Evolutionary conservation across 1,284 basidiomycete species (phyloP).

Genomic region (Heterobasidion annosum): DNA sequence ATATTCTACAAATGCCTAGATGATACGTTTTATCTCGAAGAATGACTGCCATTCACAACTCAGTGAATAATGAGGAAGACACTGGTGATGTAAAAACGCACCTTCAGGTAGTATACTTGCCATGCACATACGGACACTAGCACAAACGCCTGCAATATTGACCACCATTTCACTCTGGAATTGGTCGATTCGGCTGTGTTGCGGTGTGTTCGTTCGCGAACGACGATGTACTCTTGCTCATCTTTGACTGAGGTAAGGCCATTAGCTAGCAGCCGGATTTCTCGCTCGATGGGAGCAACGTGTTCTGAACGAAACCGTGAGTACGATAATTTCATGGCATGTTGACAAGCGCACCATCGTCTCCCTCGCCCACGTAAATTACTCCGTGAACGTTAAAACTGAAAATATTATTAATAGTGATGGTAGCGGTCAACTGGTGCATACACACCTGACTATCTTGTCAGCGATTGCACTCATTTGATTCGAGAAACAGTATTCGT

Average conservation of each 20-base stretch:
- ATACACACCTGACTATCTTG: constrained; percentile 82
- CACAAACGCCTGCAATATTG: constrained; percentile 82
- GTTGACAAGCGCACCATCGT: constrained; percentile 13
- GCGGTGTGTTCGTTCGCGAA: constrained; percentile 88
- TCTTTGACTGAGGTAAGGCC: constrained; percentile 91
- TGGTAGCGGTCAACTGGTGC: background rate
- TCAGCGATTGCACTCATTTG: constrained; percentile 93
- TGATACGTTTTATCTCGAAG: constrained; percentile 93
- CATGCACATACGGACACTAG: constrained; percentile 88
- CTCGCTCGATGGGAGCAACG: constrained; percentile 91
- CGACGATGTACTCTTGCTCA: constrained; percentile 97
- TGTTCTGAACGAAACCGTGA: constrained; percentile 37
- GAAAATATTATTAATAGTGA: background rate
- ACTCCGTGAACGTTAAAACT: constrained; percentile 99
- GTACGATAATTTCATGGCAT: constrained; percentile 9
- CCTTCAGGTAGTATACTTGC: constrained; percentile 98
- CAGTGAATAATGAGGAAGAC: constrained; percentile 5
- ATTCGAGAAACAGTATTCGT: constrained; percentile 98
- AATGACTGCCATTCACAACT: constrained; percentile 46
- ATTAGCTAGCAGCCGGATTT: constrained; percentile 84
- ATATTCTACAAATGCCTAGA: constrained; percentile 19
- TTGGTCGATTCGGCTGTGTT: constrained; percentile 96
- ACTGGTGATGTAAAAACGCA: constrained; percentile 24
- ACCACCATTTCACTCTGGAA: constrained; percentile 98
- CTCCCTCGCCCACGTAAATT: constrained; percentile 83